Conservation (phyloP, 2,329 filamentous ascomycete genomes). For the Claviceps sp. region DNA sequence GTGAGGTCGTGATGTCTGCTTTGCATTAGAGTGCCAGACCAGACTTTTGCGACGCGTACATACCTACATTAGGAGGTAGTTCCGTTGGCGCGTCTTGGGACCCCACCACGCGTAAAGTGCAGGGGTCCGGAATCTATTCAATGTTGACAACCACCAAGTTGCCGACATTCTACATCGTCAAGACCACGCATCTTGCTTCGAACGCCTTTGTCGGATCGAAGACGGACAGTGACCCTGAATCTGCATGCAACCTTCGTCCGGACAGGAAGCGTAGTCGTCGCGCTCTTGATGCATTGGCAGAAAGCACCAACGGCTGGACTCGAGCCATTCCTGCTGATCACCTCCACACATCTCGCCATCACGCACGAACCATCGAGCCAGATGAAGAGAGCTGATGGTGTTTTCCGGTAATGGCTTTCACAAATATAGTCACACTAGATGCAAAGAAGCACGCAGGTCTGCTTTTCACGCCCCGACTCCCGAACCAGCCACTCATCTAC, state of each 20-base stretch:
- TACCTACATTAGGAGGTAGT: too few species aligned
- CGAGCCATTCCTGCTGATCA: background rate
- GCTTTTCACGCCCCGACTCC: background rate
- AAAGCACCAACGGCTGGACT: background rate
- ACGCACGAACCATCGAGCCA: background rate
- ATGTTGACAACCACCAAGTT: background rate
- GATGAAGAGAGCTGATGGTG: background rate
- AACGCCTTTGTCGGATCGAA: too few species aligned
- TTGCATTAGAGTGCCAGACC: background rate
- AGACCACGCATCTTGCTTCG: too few species aligned
- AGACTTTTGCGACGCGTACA: background rate
- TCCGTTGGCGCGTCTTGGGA: conserved; percentile 1
- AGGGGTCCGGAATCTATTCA: background rate
- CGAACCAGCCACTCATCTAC: too few species aligned
- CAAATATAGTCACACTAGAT: background rate
- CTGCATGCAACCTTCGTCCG: too few species aligned
- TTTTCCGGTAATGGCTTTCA: background rate
- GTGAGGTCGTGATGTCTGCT: background rate
- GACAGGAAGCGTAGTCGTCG: too few species aligned
- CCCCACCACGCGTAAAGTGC: conserved; percentile 1
- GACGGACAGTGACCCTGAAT: too few species aligned
- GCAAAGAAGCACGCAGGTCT: background rate
- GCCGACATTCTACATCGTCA: too few species aligned
- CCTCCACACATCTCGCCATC: background rate
- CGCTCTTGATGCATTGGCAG: too few species aligned